Evolutionary conservation across 2,329 filamentous ascomycete genomes (phyloP), one percentile per base, ranked within the genome.

Genomic region (Allantophomopsis cytisporea): DNA sequence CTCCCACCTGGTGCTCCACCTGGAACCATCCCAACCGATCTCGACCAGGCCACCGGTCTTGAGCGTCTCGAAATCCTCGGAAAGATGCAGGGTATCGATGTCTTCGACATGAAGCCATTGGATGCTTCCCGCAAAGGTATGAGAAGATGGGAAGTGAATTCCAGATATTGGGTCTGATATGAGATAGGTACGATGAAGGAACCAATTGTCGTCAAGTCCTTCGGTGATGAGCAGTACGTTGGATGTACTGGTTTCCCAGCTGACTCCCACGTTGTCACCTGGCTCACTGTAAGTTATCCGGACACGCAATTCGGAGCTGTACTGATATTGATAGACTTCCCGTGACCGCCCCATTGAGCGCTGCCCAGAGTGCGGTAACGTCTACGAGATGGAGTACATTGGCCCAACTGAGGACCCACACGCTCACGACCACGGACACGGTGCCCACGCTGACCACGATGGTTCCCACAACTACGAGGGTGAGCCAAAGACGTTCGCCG

Each of bases 31-130:
- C 86, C 91, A 50, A 93, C 85, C 66, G 91, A 98, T 65, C 65
- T 94, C 60, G 87, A 96, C 64, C 91, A 98, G 65, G 69, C 91
- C 44, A 96, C 91, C 54, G 91, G 91, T 83, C 74, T 96, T 44
- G 91, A 98, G 73, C 88, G 91, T 76, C 76, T 98, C 54, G 91
- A 98, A 68, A 91, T 98, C 58, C 73, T 98, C 61, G 91, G 91
- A 67, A 98, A 98, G 79, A 94, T 96, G 83, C 86, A 96, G 73
- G 88, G 91, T 51, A 71, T 95, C 55, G 91, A 98, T 60, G 72
- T 96, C 61, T 98, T 98, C 70, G 88, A 98, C 69, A 94, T 96
- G 91, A 81, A 78, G 65, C 91, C 91, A 47, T 76, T 98, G 54
- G 91, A 96, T 62, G 73, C 89, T 48, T 91, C 83, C 62, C 80